A percentile compares a stretch with the other conserved stretches of the same genome.
These are phyloP conservation scores for Yamadazyma oceani DNA, from an alignment of 1,139 yeast genomes.

Conservation along the genomic window DNA sequence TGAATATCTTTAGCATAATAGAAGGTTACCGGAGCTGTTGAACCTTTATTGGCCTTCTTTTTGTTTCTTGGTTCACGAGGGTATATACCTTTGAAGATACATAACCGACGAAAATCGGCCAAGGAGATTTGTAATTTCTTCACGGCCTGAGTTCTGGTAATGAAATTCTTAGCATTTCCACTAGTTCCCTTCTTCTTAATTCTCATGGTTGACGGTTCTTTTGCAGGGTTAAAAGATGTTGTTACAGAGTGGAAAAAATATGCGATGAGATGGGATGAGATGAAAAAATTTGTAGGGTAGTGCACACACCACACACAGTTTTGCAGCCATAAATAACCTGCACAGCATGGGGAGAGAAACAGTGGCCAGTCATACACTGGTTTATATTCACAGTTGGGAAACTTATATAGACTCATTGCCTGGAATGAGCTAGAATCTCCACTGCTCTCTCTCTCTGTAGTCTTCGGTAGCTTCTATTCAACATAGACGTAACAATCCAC, in stretches of 20 bases:
- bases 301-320: background rate
- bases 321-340: background rate
- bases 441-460: background rate
- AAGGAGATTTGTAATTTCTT: conserved; percentile 88
- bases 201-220: too few species aligned
- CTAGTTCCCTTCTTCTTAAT: conserved; percentile 80
- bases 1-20: conserved; percentile 94
- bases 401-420: too few species aligned
- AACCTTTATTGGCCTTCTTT: conserved; percentile 96
- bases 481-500: conserved; percentile 16
- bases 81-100: conserved; percentile 94
- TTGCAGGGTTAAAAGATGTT: too few species aligned
- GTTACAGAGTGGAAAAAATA: conserved; percentile 7
- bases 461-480: conserved; percentile 9
- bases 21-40: conserved; percentile 93
- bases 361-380: background rate
- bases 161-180: conserved; percentile 90
- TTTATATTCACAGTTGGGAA: too few species aligned
- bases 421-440: too few species aligned
- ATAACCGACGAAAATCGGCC: conserved; percentile 96
- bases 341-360: background rate
- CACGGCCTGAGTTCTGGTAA: conserved; percentile 95
- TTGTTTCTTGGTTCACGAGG: conserved; percentile 97
- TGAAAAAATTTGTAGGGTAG: conserved; percentile 6
- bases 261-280: conserved; percentile 16